Evolutionary conservation across 305 asterid species (phyloP).

Genomic region (Solanum chacoense): DNA sequence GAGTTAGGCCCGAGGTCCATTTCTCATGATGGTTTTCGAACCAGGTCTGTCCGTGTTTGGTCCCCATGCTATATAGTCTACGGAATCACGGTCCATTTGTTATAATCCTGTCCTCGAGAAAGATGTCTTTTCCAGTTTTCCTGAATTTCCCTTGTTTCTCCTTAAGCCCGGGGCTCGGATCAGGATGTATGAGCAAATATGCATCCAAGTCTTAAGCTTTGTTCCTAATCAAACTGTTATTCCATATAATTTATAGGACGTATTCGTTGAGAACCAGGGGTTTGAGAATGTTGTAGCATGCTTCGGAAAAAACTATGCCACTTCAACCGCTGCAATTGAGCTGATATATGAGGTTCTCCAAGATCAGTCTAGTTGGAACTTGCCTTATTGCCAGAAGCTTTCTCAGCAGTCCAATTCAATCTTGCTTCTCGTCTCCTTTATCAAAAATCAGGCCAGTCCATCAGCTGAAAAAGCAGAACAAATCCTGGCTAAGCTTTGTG

Average conservation of each 20-base stretch:
- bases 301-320: slow-evolving; percentile 17
- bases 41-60: background rate
- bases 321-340: slow-evolving; percentile 33
- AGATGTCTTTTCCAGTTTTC: background rate
- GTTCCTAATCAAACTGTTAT: background rate
- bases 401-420: slow-evolving; percentile 27
- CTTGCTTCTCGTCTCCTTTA: slow-evolving; percentile 27
- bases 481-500: slow-evolving; percentile 38
- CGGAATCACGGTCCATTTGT: background rate
- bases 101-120: background rate
- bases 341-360: slow-evolving; percentile 42
- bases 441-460: slow-evolving; percentile 10
- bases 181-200: background rate
- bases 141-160: background rate
- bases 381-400: slow-evolving; percentile 26
- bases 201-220: background rate
- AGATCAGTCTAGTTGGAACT: slow-evolving; percentile 37
- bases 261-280: slow-evolving; percentile 38
- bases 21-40: background rate
- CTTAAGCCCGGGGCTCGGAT: background rate
- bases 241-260: slow-evolving; percentile 19
- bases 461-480: slow-evolving; percentile 23
- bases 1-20: background rate
- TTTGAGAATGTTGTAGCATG: slow-evolving; percentile 27
- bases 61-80: background rate